phyloP scores from a whole-genome alignment of 2,329 filamentous ascomycete genomes.

The Alternaria gaisen region DNA sequence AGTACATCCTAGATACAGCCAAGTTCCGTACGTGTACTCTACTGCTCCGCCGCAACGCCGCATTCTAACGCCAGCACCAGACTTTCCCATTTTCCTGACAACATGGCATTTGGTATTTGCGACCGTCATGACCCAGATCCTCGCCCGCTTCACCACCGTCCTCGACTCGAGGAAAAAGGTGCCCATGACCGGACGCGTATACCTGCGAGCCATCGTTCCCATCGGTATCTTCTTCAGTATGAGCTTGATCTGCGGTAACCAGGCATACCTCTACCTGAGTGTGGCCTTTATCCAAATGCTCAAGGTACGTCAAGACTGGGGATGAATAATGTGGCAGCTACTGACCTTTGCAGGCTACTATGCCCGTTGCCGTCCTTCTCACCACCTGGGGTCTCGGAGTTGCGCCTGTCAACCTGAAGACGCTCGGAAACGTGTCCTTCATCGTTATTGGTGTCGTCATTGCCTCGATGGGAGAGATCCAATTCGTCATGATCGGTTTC shows the following conservation, averaged over 20 bases:
- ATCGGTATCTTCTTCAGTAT: slow-evolving; percentile 96
- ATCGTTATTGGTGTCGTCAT: slow-evolving; percentile 96
- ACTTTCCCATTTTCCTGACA: slow-evolving; percentile 71
- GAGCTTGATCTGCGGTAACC: slow-evolving; percentile 94
- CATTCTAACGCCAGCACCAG: slow-evolving; percentile 43
- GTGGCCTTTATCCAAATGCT: slow-evolving; percentile 99
- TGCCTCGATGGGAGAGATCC: slow-evolving; percentile 93
- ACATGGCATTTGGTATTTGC: slow-evolving; percentile 96
- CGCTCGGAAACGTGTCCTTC: slow-evolving; percentile 89
- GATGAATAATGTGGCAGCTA: not conserved
- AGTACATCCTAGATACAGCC: slow-evolving; percentile 90
- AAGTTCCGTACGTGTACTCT: slow-evolving; percentile 74
- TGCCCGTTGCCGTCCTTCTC: slow-evolving; percentile 89
- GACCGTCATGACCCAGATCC: slow-evolving; percentile 90
- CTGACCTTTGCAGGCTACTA: slow-evolving; percentile 74
- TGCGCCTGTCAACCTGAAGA: slow-evolving; percentile 82
- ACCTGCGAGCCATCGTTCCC: slow-evolving; percentile 90
- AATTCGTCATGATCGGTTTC: slow-evolving; percentile 84
- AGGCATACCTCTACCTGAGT: slow-evolving; percentile 93
- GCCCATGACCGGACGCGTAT: slow-evolving; percentile 95
- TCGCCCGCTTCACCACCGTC: slow-evolving; percentile 86
- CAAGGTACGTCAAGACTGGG: slow-evolving; percentile 69
- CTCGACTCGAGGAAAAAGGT: slow-evolving; percentile 95
- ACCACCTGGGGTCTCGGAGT: slow-evolving; percentile 89
- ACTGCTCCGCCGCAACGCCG: slow-evolving; percentile 3